Evolutionary conservation across 1,284 basidiomycete species (phyloP), one percentile per base, ranked within the genome.

Genomic region (Ceratobasidium sp.): DNA sequence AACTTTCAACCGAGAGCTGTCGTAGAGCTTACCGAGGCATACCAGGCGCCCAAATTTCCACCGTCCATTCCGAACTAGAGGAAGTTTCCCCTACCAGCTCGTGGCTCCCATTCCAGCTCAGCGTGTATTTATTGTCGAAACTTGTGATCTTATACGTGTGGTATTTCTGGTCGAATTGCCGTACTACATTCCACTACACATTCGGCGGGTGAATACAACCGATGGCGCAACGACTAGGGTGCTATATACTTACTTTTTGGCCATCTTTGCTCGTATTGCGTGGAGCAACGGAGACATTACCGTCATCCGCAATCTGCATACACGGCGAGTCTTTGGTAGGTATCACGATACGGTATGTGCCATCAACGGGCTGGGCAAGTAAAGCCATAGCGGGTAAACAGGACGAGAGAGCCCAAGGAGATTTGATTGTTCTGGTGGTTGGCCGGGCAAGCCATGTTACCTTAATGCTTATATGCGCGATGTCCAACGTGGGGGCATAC

Each of bases 241-340:
- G 22, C 3, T 2, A 14, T 8, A 37, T 19, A 37, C 3, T 2
- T 19, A 59, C 56, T 31, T 59, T 59, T 59, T 59, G 56, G 27
- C 14, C 16, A 37, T 59, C 31, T 3, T 39, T 34, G 24, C 14
- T 53, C 22, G 22, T 9, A 29, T 29, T 27, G 27, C 51, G 51
- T 24, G 51, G 13, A 22, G 3, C 51, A 14, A 53, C 24, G 4
- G 51, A 22, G 14, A 53, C 22, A 7, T 22, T 53, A 5, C 51
- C 51, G 24, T 53, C 51, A 29, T 53, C 22, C n/a, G 51, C n/a
- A 29, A 53, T 53, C 27, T 53, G 51, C 51, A 53, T 24, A 24
- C 51, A 53, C 14, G 51, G 51, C 24, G 22, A 53, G n/a, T 53
- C n/a, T 24, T 53, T 53, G 51, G 51, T 27, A 53, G 51, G 51